These are phyloP conservation scores for Aspergillus sp. DNA, from an alignment of 2,329 filamentous ascomycete genomes.

Conservation along the genomic window DNA sequence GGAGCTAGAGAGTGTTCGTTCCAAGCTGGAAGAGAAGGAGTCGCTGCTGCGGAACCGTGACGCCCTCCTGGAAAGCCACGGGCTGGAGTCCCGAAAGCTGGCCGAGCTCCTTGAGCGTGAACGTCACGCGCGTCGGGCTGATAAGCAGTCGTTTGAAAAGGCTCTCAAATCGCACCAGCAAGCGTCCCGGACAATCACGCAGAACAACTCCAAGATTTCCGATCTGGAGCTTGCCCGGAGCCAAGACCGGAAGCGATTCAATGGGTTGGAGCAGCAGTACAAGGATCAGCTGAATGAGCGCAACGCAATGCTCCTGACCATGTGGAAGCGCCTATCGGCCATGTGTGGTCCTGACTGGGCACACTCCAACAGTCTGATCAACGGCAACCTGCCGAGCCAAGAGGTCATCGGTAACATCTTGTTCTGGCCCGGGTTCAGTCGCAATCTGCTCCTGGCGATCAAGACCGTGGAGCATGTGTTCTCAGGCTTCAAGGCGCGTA, in stretches of 20 bases:
- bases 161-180: slow-evolving; percentile 85
- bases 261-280: slow-evolving; percentile 73
- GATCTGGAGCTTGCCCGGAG: slow-evolving; percentile 81
- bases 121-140: slow-evolving; percentile 76
- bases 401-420: slow-evolving; percentile 85
- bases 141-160: slow-evolving; percentile 83
- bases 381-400: slow-evolving; percentile 79
- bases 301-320: slow-evolving; percentile 79
- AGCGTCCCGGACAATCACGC: slow-evolving; percentile 78
- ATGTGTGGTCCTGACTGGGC: slow-evolving; percentile 92
- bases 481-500: slow-evolving; percentile 72
- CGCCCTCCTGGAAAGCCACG: slow-evolving; percentile 80
- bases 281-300: slow-evolving; percentile 86
- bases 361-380: slow-evolving; percentile 83
- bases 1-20: slow-evolving; percentile 76
- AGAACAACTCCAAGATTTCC: slow-evolving; percentile 78
- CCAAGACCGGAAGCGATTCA: slow-evolving; percentile 74
- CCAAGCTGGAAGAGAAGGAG: slow-evolving; percentile 83
- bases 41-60: slow-evolving; percentile 87
- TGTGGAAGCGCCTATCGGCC: slow-evolving; percentile 85
- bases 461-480: slow-evolving; percentile 84
- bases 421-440: slow-evolving; percentile 73
- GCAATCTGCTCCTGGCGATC: slow-evolving; percentile 82
- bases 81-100: slow-evolving; percentile 79
- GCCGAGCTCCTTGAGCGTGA: slow-evolving; percentile 90